Base-by-base conservation (phyloP, 495 filamentous ascomycete species). In the Chlorociboria aeruginascens region DNA sequence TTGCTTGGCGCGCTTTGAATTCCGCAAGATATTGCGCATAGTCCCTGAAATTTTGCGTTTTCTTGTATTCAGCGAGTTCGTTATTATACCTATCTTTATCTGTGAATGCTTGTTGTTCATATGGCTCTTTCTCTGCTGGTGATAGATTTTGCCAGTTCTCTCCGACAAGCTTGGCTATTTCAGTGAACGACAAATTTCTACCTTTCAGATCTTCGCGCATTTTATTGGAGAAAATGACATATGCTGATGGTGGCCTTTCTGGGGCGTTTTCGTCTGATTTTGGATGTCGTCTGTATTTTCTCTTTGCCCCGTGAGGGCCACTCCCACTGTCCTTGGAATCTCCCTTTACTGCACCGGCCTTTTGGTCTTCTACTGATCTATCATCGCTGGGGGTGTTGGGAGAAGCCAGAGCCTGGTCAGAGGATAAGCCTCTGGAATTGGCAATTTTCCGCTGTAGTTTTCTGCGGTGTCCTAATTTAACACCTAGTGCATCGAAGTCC, bases 161-260 rank as follows among this genome's bases (percentile, higher is more conserved):
- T 12, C 84, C 84, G 3, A 89, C 85, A 6, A 83, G 69, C 59
- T 89, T 88, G 10, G 84, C 84, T 51, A 89, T 88, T 47, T 86
- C 84, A 8, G 85, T 85, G 61, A 89, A 89, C 7, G 79, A 82
- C 40, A 87, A 56, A 46, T 82, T 81, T 42, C 81, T 78, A 6
- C 77, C 81, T 55, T 82, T 85, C 20, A 89, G 64, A 33, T 79
- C 74, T 47, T 88, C 84, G 48, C 84, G 73, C 63, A 86, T 79
- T 59, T 83, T 82, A 60, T 88, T 88, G 3, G 84, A 86, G 59
- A 89, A 89, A 45, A 89, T 78, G 17, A 89, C 84, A 61, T 89
- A 89, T 32, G 85, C 85, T 8, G 85, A 88, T 1, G 84, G 79
- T 17, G 84, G 80, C 25, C 84, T 67, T 56, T 85, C 82, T 12